Percentiles rank a stretch among this genome's conserved stretches.
Conservation (phyloP, 2,329 filamentous ascomycete genomes). For the Cladosporium colombiae region DNA sequence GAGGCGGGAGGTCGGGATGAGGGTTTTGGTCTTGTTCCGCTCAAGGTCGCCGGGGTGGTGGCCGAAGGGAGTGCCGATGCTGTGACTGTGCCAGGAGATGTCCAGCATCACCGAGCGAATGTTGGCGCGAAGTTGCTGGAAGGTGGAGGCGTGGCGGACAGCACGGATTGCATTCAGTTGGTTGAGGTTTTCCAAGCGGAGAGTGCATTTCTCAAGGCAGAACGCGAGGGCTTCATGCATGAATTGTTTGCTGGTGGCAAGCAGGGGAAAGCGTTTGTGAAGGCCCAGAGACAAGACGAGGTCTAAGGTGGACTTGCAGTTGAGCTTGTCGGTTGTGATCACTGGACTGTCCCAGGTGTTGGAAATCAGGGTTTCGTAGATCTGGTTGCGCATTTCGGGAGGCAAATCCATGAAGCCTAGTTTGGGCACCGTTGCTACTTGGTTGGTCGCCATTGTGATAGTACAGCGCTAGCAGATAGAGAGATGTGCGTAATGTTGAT, state of each 20-base stretch:
- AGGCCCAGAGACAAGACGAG: background rate
- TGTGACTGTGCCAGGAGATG: background rate
- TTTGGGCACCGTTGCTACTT: background rate
- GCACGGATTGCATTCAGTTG: background rate
- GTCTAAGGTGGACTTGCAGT: background rate
- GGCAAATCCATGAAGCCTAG: background rate
- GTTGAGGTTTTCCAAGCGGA: background rate
- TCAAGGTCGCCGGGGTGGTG: background rate
- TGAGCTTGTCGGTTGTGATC: background rate
- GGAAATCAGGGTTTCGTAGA: background rate
- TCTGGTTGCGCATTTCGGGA: background rate
- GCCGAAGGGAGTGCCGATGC: background rate
- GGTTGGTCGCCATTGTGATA: background rate
- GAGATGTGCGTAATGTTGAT: background rate
- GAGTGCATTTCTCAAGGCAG: background rate
- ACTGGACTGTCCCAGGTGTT: background rate
- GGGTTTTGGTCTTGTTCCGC: background rate
- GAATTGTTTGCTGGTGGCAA: background rate
- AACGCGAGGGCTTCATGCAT: background rate
- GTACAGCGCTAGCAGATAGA: background rate
- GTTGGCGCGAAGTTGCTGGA: background rate
- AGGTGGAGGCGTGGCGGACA: background rate
- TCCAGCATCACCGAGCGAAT: background rate
- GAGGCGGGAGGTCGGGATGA: background rate
- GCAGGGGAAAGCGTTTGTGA: background rate